Evolutionary conservation across 1,284 basidiomycete genomes (phyloP).

Genomic region (Polyporus tsugae): DNA sequence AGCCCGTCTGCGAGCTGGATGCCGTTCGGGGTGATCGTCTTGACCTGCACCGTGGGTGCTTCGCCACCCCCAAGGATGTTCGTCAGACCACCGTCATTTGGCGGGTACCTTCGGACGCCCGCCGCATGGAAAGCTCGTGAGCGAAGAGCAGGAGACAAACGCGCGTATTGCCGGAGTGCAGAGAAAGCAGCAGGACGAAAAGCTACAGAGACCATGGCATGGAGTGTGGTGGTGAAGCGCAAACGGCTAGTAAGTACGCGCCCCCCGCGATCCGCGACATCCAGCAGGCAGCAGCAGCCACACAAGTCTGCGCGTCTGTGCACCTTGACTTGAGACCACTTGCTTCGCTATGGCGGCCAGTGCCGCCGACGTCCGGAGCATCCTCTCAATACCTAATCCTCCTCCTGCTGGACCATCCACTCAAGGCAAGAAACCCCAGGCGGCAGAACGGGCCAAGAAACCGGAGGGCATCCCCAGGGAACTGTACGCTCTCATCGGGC

Average conservation of each 20-base stretch:
- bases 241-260: not conserved
- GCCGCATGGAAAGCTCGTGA: constrained; percentile 24
- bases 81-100: constrained; percentile 49
- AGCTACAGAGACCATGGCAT: constrained; percentile 27
- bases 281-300: not conserved
- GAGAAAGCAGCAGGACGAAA: constrained; percentile 27
- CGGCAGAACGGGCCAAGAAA: constrained; percentile 57
- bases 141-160: not conserved
- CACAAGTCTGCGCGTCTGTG: constrained; percentile 10
- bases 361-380: constrained; percentile 84
- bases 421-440: constrained; percentile 46
- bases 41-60: constrained; percentile 76
- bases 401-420: constrained; percentile 51
- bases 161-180: constrained; percentile 21
- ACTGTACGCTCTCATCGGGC: constrained; percentile 93
- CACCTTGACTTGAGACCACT: constrained; percentile 27
- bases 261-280: not conserved
- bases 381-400: constrained; percentile 65
- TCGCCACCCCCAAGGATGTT: constrained; percentile 78
- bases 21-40: constrained; percentile 64
- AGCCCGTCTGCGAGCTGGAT: constrained; percentile 81
- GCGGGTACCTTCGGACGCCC: constrained; percentile 10
- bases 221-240: not conserved
- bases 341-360: constrained; percentile 50
- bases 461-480: constrained; percentile 94